Evolutionary conservation across 2,329 filamentous ascomycete species (phyloP), one percentile per base, ranked within the genome.

Genomic region (Microdochium trichocladiopsis): DNA sequence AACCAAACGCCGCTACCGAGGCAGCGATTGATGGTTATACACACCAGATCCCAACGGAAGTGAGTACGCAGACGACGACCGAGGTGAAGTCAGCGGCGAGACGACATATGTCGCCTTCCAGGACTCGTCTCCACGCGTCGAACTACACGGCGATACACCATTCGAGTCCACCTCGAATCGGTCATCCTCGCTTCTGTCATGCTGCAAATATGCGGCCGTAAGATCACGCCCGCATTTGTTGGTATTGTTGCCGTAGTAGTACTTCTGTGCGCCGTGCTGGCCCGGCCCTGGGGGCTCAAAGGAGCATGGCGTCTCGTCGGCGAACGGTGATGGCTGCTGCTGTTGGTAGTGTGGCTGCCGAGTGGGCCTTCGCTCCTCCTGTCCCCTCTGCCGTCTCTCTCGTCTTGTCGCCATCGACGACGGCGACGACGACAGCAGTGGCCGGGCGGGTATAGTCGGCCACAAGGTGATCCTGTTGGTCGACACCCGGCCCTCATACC

Each of bases 171-270:
- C 9, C 5, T 23, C 41, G 3, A 8, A 4, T 16, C 18, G 14
- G 33, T 37, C 18, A n/a, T 37, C 18, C 33, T 37, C 18, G 33
- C 50, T 1, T n/a, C n/a, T n/a, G n/a, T n/a, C n/a, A n/a, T n/a
- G 49, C 50, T 6, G 52, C 49, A 4, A 53, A 23, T 2, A 49
- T 51, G 12, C 25, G 28, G 1, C 52, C 49, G 23, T 53, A 8
- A 8, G 28, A 14, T 31, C 8, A 14, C 14, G 8, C 28, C 14
- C 28, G 28, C 14, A 14, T 31, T 8, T 31, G 28, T 14, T 31
- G 28, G 8, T 31, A 14, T 14, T 31, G 8, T 31, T 31, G 28
- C 28, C 14, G 14, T 31, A 31, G 28, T 31, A 8, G 28, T 14
- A 31, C 8, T 8, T 14, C 28, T 14, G 28, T 8, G 8, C 28